Base-by-base conservation (phyloP, 345 rosid species). In the Diplotaxis tenuifolia region DNA sequence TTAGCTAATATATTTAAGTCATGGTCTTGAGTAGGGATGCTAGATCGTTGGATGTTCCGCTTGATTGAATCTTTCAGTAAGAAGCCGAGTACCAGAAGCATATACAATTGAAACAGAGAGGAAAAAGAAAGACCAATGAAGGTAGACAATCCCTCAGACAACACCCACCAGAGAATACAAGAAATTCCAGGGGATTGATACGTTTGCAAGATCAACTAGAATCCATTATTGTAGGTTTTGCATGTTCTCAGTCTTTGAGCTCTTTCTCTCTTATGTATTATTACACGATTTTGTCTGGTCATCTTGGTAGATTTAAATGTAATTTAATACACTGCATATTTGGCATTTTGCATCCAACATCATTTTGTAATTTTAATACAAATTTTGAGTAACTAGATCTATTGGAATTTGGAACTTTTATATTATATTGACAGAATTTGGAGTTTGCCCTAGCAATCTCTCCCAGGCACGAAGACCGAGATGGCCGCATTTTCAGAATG, bases 41-140 rank as follows among this genome's bases (percentile, higher is more conserved):
- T 96, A 64, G 99, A 96, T 81, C 90, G 99, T 42, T 96, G 99
- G 99, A 92, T 92, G 97, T 90, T 74, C 75, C 88, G 90, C 57
- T 79, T 96, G 55, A 58, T 92, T 18, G 95, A 90, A 78, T 85
- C 84, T 0, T 47, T 89, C 45, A 85, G 79, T 7, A 86, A 85
- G 81, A 88, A 74, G 11, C 49, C 56, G 28, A 62, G 49, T 69
- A 67, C 52, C 0, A 62, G 82, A 68, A 78, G 75, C 75, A 31
- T 67, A 15, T 27, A 72, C 42, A 54, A 76, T 55, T 68, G 70
- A 62, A 65, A 58, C 62, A 58, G 50, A 69, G 69, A 68, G 27
- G 49, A 3, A 20, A 10, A 50, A 8, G 19, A 15, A 47, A 20
- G 53, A 9, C 66, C 15, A 56, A 15, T 32, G 52, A 62, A 65